Evolutionary conservation across 2,329 filamentous ascomycete genomes (phyloP).

Genomic region (Pyrenophora teres): DNA sequence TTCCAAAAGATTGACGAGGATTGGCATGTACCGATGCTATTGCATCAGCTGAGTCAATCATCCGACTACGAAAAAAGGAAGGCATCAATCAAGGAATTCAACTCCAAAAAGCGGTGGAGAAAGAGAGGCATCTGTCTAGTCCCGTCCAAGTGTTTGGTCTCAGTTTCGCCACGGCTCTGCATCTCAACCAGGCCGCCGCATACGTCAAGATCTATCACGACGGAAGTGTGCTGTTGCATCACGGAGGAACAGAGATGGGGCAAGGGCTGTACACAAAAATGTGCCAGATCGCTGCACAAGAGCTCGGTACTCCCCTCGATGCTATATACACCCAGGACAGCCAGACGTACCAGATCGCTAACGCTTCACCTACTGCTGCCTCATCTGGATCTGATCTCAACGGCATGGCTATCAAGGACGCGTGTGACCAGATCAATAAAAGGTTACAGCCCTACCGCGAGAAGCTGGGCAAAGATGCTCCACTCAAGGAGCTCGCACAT

Average conservation of each 20-base stretch:
- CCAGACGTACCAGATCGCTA: constrained; percentile 85
- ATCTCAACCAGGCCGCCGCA: constrained; percentile 91
- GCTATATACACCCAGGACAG: constrained; percentile 85
- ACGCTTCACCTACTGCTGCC: constrained; percentile 88
- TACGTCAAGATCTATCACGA: constrained; percentile 96
- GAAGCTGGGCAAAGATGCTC: constrained; percentile 74
- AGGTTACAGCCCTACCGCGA: constrained; percentile 82
- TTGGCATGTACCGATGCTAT: constrained; percentile 93
- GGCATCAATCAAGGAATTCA: constrained; percentile 74
- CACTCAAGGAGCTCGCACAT: constrained; percentile 84
- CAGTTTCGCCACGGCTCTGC: constrained; percentile 84
- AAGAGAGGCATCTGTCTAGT: constrained; percentile 85
- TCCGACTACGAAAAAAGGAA: constrained; percentile 72
- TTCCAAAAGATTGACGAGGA: constrained; percentile 80
- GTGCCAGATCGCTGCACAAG: constrained; percentile 90
- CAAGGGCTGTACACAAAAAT: constrained; percentile 97
- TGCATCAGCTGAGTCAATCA: constrained; percentile 78
- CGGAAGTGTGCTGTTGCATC: constrained; percentile 86
- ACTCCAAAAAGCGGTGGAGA: constrained; percentile 83
- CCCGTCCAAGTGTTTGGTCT: constrained; percentile 96
- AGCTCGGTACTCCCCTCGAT: constrained; percentile 79
- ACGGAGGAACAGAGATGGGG: constrained; percentile 96
- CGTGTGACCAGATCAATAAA: constrained; percentile 85
- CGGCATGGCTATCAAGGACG: constrained; percentile 90
- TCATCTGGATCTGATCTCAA: constrained; percentile 94